Evolutionary conservation across 148 eudicot genomes (phyloP).

Genomic region (Rhododendron kiyosumense): DNA sequence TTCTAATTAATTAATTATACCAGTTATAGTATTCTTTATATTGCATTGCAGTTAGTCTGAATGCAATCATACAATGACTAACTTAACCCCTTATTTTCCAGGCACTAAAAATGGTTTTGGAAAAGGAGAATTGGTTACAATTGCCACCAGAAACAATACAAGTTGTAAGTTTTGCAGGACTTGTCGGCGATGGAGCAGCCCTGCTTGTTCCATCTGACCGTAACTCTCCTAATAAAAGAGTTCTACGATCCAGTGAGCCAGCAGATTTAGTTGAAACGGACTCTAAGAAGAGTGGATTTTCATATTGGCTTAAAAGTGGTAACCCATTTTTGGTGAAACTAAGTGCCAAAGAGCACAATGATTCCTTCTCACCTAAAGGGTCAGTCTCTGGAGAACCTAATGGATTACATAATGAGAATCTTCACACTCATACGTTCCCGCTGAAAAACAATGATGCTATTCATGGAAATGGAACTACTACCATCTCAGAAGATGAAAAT

Average conservation of each 20-base stretch:
- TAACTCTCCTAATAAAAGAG: slow-evolving; percentile 30
- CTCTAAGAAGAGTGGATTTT: slow-evolving; percentile 61
- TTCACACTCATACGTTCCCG: slow-evolving; percentile 22
- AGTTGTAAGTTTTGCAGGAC: slow-evolving; percentile 80
- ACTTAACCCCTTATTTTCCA: slow-evolving; percentile 17
- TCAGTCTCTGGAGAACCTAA: slow-evolving; percentile 29
- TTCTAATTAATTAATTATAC: neutral
- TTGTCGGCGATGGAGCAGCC: slow-evolving; percentile 95
- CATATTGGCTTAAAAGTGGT: slow-evolving; percentile 61
- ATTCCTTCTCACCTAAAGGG: slow-evolving; percentile 42
- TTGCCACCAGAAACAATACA: slow-evolving; percentile 78
- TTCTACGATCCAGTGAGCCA: slow-evolving; percentile 33
- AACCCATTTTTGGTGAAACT: slow-evolving; percentile 67
- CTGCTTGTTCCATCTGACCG: slow-evolving; percentile 51
- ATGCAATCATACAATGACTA: slow-evolving; percentile 14
- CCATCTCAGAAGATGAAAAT: slow-evolving; percentile 77
- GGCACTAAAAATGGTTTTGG: slow-evolving; percentile 95
- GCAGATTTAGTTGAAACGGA: slow-evolving; percentile 37
- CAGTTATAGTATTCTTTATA: neutral
- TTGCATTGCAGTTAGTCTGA: slow-evolving; percentile 6
- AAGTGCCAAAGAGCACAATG: slow-evolving; percentile 36
- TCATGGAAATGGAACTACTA: slow-evolving; percentile 40
- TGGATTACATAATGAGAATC: slow-evolving; percentile 15
- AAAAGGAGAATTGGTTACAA: slow-evolving; percentile 80
- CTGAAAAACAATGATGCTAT: slow-evolving; percentile 21